These are phyloP conservation scores for Pseudisothecium myosuroides DNA, from an alignment of 225 moss, liverwort and hornwort genomes.

Conservation along the genomic window DNA sequence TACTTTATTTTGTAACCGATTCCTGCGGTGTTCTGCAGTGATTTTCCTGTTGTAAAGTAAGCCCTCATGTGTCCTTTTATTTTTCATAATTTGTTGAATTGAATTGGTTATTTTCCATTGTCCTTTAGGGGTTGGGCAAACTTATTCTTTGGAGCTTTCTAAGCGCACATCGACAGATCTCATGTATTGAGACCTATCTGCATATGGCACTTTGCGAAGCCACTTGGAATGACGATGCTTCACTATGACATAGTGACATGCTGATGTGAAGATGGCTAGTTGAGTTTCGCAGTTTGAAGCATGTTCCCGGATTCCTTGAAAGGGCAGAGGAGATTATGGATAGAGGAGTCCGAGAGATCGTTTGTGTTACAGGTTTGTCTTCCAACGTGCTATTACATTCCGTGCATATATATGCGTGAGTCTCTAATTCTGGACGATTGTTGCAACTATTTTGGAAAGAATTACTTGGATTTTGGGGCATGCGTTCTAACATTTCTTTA, in stretches of 20 bases:
- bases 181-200: background rate
- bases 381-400: too few species aligned
- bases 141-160: background rate
- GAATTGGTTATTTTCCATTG: background rate
- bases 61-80: background rate
- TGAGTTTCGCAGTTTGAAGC: slow-evolving; percentile 46
- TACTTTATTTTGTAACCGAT: too few species aligned
- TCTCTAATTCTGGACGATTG: background rate
- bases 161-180: background rate
- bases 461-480: background rate
- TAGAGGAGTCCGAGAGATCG: slow-evolving; percentile 24
- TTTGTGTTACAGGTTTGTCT: background rate
- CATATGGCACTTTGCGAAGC: background rate
- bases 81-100: background rate
- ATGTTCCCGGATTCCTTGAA: slow-evolving; percentile 57
- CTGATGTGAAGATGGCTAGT: background rate
- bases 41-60: background rate
- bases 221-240: background rate
- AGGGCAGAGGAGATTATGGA: slow-evolving; percentile 48
- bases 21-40: background rate
- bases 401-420: too few species aligned
- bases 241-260: background rate
- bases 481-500: background rate
- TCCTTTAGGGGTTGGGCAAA: background rate
- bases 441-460: background rate